phyloP scores from a whole-genome alignment of 1,284 basidiomycete species.

The Tranzscheliella williamsii region DNA sequence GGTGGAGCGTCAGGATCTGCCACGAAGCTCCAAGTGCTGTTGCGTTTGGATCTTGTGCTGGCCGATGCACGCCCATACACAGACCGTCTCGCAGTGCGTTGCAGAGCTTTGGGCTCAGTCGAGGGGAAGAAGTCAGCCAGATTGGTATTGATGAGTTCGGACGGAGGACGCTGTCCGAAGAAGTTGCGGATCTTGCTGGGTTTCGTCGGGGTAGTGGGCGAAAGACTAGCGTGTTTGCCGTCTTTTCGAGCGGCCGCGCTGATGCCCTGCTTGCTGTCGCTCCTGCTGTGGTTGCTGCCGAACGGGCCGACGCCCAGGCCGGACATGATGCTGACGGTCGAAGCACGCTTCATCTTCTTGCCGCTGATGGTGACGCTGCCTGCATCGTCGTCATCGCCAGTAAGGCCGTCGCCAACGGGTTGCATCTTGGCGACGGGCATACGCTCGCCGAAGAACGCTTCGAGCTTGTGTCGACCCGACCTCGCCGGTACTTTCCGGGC shows the following conservation, averaged over 20 bases:
- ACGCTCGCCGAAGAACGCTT: conserved; percentile 69
- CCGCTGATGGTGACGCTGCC: conserved; percentile 51
- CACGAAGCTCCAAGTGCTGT: conserved; percentile 54
- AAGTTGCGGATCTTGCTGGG: conserved; percentile 80
- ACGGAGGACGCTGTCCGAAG: conserved; percentile 95
- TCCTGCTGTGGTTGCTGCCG: conserved; percentile 10
- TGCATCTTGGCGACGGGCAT: conserved; percentile 40
- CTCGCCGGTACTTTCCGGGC: conserved; percentile 22
- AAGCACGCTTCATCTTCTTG: conserved; percentile 84
- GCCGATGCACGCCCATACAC: conserved; percentile 51
- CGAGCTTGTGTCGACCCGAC: conserved; percentile 62
- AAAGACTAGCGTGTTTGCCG: conserved; percentile 7
- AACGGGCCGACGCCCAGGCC: conserved; percentile 68
- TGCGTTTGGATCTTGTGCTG: conserved; percentile 49
- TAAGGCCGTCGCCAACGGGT: conserved; percentile 53
- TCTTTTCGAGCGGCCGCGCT: conserved; percentile 4
- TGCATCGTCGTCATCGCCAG: conserved; percentile 45
- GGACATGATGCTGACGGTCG: conserved; percentile 89
- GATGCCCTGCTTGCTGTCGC: neutral
- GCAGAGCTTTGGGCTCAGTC: conserved; percentile 73
- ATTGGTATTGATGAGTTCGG: conserved; percentile 95
- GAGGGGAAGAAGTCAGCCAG: conserved; percentile 93
- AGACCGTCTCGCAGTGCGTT: conserved; percentile 48
- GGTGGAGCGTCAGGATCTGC: conserved; percentile 47
- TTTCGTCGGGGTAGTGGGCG: conserved; percentile 19